Conservation (phyloP, 805 yeast genomes). For the Cyberlindnera japonica region DNA sequence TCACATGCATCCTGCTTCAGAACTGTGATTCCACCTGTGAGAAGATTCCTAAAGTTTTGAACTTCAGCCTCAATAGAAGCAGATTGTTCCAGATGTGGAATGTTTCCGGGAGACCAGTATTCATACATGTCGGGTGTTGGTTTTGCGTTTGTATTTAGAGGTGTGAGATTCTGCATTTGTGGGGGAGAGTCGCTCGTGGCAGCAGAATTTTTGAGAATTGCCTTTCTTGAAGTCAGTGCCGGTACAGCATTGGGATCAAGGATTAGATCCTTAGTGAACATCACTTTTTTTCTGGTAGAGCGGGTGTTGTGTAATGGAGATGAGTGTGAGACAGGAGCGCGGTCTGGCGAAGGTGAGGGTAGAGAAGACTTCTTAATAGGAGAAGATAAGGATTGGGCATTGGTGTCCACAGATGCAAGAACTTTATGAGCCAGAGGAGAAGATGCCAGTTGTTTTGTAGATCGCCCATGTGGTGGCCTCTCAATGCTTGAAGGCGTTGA, state of each 20-base stretch:
- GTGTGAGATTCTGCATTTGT: constrained; percentile 9
- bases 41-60: constrained; percentile 14
- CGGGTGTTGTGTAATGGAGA: constrained; percentile 19
- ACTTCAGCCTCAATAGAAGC: constrained; percentile 9
- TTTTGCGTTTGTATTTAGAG: background rate
- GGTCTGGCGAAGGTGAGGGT: constrained; percentile 27
- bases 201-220: constrained; percentile 18
- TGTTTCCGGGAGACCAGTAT: constrained; percentile 28
- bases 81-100: constrained; percentile 15
- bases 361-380: constrained; percentile 17
- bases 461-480: background rate
- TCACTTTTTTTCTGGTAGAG: constrained; percentile 16
- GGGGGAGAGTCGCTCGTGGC: constrained; percentile 9
- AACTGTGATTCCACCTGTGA: constrained; percentile 23
- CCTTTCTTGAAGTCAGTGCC: constrained; percentile 21
- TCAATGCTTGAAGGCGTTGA: constrained; percentile 3
- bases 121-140: constrained; percentile 2
- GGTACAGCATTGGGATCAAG: constrained; percentile 1
- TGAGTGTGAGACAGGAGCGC: constrained; percentile 14
- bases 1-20: constrained; percentile 12
- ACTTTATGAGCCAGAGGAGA: constrained; percentile 8
- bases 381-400: constrained; percentile 13
- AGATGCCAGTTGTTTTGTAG: background rate
- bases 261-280: constrained; percentile 17
- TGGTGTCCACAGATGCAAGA: background rate